Evolutionary conservation across 1,139 yeast genomes (phyloP).

Genomic region (Hyphopichia fennica): DNA sequence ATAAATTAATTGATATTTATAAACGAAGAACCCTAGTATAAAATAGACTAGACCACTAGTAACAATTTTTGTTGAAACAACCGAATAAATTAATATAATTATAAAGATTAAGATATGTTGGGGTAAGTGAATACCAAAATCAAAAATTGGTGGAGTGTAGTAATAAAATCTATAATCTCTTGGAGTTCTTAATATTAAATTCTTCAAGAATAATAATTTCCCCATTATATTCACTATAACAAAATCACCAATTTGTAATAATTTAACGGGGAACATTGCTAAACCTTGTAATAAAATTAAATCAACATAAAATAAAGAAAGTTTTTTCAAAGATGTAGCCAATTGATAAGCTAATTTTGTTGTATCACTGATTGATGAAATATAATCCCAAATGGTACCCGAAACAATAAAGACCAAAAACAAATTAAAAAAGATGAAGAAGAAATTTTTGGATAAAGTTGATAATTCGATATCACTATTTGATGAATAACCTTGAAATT

Average conservation of each 20-base stretch:
- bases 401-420: conserved; percentile 78
- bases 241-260: conserved; percentile 44
- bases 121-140: conserved; percentile 79
- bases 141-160: conserved; percentile 74
- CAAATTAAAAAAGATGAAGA: conserved; percentile 74
- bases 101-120: conserved; percentile 76
- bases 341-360: conserved; percentile 68
- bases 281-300: conserved; percentile 79
- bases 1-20: conserved; percentile 77
- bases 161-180: conserved; percentile 64
- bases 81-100: conserved; percentile 74
- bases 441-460: conserved; percentile 73
- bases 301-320: conserved; percentile 80
- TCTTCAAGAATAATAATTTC: conserved; percentile 46
- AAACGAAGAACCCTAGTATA: conserved; percentile 71
- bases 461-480: conserved; percentile 77
- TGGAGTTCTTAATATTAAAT: conserved; percentile 50
- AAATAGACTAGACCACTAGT: conserved; percentile 75
- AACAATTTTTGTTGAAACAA: conserved; percentile 72
- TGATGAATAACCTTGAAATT: conserved; percentile 69
- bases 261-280: conserved; percentile 79
- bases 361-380: conserved; percentile 77
- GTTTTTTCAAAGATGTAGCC: conserved; percentile 67
- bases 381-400: conserved; percentile 74
- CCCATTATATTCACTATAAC: conserved; percentile 33